A percentile compares a stretch with the other conserved stretches of the same genome.
Conservation (phyloP, 2,329 filamentous ascomycete species). For the Orbilia quercus region DNA sequence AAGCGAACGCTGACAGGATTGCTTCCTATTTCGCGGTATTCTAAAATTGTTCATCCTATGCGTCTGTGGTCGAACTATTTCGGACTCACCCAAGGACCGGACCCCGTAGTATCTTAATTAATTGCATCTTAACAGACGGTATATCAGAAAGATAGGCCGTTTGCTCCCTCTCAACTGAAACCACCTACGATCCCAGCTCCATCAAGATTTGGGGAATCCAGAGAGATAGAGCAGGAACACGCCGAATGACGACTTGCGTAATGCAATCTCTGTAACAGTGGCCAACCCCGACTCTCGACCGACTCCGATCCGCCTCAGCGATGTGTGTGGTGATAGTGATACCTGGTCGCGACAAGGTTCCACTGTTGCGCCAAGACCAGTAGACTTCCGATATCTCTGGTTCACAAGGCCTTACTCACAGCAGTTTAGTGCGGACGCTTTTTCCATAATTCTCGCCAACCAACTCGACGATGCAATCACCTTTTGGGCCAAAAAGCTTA, state of each 20-base stretch:
- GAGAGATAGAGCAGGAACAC: constrained; percentile 29
- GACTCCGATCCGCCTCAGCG: too few species aligned
- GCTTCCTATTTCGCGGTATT: constrained; percentile 33
- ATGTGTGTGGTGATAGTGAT: too few species aligned
- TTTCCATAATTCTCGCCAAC: constrained; percentile 26
- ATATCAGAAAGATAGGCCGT: constrained; percentile 1
- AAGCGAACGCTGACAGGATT: constrained; percentile 40
- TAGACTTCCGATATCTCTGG: constrained; percentile 2
- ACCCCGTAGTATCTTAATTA: background rate
- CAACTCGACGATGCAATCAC: constrained; percentile 10
- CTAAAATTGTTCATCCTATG: constrained; percentile 30
- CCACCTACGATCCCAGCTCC: constrained; percentile 11
- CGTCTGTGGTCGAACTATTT: constrained; percentile 9
- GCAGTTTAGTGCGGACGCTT: constrained; percentile 13
- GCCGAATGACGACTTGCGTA: constrained; percentile 32
- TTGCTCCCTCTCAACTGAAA: constrained; percentile 7
- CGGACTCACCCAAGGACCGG: too few species aligned
- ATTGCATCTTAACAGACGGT: background rate
- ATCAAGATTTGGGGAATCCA: constrained; percentile 24
- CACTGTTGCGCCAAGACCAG: constrained; percentile 21
- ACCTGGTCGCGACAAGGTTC: constrained; percentile 13
- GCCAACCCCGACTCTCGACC: constrained; percentile 6
- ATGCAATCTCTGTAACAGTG: background rate
- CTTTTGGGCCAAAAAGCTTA: constrained; percentile 1
- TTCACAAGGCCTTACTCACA: too few species aligned